Evolutionary conservation across 2,329 filamentous ascomycete genomes (phyloP), one percentile per base, ranked within the genome.

Genomic region (Xylaria sp.): DNA sequence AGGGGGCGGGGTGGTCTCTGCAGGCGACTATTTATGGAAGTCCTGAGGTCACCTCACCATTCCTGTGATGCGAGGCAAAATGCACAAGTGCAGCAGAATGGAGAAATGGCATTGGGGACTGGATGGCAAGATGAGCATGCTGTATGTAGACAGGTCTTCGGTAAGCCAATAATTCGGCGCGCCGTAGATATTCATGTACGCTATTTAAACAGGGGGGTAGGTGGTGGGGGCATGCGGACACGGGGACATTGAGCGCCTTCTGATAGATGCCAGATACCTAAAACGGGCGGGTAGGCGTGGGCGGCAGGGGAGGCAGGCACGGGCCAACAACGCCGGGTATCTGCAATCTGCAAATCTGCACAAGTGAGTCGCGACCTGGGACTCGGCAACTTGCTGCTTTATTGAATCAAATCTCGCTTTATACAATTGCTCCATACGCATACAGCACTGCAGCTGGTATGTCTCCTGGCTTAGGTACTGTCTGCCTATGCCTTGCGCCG

Each of bases 1-100:
- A 54, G 18, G 64, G 37, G 48, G 23, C 5, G 28, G 23, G 23
- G 23, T 12, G 20, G 18, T 63, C 8, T 64, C 61, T 68, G 61
- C 66, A 56, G 9, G 39, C n/a, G 10, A 54, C 55, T 64, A 64
- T 68, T 68, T 68, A 55, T 68, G 60, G 60, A 59, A 32, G 39
- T 39, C 39, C 15, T 15, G 37, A 52, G 58, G 58, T 62, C 20
- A 58, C 65, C 58, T 46, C 4, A 12, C 28, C 32, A 12, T 23
- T 41, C 15, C 28, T 48, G 25, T 48, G 57, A 55, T 61, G 57
- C 34, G 51, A 44, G 59, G 23, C 20, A 55, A 55, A 55, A 34
- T 55, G 52, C 28, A 41, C 63, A 41, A 41, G 13, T 41, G 39
- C 39, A 48, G 39, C 39, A 48, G n/a, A 39, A 54, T 58, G 59